These are phyloP conservation scores for Tulasnella sp. DNA, from an alignment of 768 basidiomycete species.

Conservation along the genomic window DNA sequence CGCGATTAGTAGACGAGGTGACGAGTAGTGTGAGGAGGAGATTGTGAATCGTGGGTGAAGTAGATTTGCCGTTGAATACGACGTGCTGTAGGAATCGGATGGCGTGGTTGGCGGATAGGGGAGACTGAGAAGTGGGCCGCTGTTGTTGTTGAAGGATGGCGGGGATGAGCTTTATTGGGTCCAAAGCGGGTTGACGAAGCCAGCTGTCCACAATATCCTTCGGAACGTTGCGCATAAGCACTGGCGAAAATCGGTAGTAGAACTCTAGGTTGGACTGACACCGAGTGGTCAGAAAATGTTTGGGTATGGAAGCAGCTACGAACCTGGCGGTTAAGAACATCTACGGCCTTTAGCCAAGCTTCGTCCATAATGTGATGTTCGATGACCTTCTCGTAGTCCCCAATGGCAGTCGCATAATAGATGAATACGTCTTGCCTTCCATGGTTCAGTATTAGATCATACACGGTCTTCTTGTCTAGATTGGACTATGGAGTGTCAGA, in stretches of 20 bases:
- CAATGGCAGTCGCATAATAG: conserved; percentile 70
- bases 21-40: conserved; percentile 79
- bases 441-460: conserved; percentile 87
- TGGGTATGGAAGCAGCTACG: conserved; percentile 18
- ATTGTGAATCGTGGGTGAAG: conserved; percentile 83
- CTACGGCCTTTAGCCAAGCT: conserved; percentile 82
- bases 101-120: conserved; percentile 68
- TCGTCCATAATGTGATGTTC: conserved; percentile 90
- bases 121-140: conserved; percentile 42
- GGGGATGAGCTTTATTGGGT: conserved; percentile 77
- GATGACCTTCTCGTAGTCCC: conserved; percentile 72
- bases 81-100: conserved; percentile 79
- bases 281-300: neutral
- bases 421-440: conserved; percentile 88
- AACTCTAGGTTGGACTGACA: conserved; percentile 65
- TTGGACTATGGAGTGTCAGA: conserved; percentile 42
- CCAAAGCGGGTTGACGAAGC: conserved; percentile 67
- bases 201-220: conserved; percentile 88
- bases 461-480: conserved; percentile 72
- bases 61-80: conserved; percentile 68
- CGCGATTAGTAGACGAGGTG: conserved; percentile 32
- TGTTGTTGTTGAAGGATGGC: conserved; percentile 75
- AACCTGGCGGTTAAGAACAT: conserved; percentile 83
- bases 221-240: conserved; percentile 73
- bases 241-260: conserved; percentile 86